Evolutionary conservation across 2,329 filamentous ascomycete genomes (phyloP).

Genomic region (Xylaria sp.): DNA sequence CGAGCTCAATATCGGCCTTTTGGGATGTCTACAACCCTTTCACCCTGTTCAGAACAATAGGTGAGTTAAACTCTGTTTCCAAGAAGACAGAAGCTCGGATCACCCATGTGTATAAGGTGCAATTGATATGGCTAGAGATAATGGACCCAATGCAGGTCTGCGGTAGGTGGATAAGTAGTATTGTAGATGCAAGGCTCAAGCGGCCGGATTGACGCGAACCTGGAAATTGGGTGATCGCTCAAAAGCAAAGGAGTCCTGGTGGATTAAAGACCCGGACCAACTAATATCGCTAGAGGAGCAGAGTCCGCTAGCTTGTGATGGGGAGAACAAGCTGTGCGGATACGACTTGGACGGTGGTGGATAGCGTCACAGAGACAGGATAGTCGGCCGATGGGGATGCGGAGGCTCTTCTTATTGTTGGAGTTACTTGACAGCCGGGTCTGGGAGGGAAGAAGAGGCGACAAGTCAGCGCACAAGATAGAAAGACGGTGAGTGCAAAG

Average conservation of each 20-base stretch:
- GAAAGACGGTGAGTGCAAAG: slow-evolving; percentile 29
- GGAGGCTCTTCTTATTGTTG: slow-evolving; percentile 14
- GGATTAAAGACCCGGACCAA: slow-evolving; percentile 18
- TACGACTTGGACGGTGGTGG: slow-evolving; percentile 15
- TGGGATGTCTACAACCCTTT: slow-evolving; percentile 35
- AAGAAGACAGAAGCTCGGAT: slow-evolving; percentile 3
- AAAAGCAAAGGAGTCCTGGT: slow-evolving; percentile 14
- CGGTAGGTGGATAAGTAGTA: slow-evolving; percentile 30
- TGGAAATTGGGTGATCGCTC: slow-evolving; percentile 27
- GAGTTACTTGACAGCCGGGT: slow-evolving; percentile 32
- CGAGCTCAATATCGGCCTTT: slow-evolving; percentile 32
- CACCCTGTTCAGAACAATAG: slow-evolving; percentile 30
- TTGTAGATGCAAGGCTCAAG: slow-evolving; percentile 29
- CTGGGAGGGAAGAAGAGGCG: slow-evolving; percentile 33
- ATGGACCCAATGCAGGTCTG: slow-evolving; percentile 19
- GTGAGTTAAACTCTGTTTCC: slow-evolving; percentile 28
- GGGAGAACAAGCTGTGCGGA: slow-evolving; percentile 34
- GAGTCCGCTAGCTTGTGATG: slow-evolving; percentile 33
- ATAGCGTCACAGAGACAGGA: slow-evolving; percentile 26
- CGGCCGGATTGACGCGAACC: slow-evolving; percentile 36
- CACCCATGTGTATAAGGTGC: slow-evolving; percentile 15
- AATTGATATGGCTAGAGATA: slow-evolving; percentile 31
- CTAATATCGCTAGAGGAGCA: slow-evolving; percentile 34
- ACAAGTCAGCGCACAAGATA: slow-evolving; percentile 38
- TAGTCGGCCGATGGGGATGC: slow-evolving; percentile 32